Base-by-base conservation (phyloP, 2,329 filamentous ascomycete species). In the Colletotrichum sp. region DNA sequence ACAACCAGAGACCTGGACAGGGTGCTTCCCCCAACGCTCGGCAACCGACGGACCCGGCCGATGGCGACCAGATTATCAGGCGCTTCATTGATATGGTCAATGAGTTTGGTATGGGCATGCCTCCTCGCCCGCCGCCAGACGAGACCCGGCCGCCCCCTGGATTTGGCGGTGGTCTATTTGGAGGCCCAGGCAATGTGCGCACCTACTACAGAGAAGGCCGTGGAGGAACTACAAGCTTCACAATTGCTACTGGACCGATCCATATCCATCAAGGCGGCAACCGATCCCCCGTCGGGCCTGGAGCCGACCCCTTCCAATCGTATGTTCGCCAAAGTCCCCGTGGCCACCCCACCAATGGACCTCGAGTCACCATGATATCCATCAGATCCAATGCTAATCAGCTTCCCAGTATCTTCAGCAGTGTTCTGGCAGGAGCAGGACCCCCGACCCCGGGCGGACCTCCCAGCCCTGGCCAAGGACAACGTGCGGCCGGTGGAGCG, bases 191-290 rank as follows among this genome's bases (percentile, higher is more conserved):
- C 13, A 79, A 88, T 52, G 85, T 85, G 30, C 83, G 82, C 8
- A 83, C 86, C 36, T 85, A 85, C 72, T 82, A 86, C 73, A 80
- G 84, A 76, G 76, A 85, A 70, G 83, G 84, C 9, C 75, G 71
- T 44, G 84, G 83, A n/a, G 86, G 87, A 9, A 84, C 86, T 16
- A 86, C 88, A 5, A 89, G 86, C 36, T 86, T 90, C 71, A 90
- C 89, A 15, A 88, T 90, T 69, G 86, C 87, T 39, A 86, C 86
- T 26, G 85, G 83, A 18, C 82, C 86, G 30, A 72, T 83, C 9
- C 77, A 81, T 18, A 62, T 75, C 10, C 39, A 78, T n/a, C 78
- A 77, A 60, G 75, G 77, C 24, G 79, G 76, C 13, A 77, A 34
- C 36, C 67, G 55, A 24, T 75, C 75, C 8, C 71, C 71, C 13